Base-by-base conservation (phyloP, 257 asterid genomes). In the Jacaranda copaia region DNA sequence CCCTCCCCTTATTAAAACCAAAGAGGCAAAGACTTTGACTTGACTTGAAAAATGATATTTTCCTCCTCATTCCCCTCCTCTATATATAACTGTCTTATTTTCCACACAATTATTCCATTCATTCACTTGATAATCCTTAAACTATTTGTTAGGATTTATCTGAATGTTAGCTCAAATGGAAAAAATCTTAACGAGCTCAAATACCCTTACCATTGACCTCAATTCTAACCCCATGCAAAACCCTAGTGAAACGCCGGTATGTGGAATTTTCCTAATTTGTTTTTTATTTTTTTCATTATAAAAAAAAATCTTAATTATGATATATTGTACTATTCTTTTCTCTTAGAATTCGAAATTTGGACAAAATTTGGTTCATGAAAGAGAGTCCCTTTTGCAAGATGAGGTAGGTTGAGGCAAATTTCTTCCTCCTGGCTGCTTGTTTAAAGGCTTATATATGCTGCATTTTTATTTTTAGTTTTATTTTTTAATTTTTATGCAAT, bases 211-310 rank as follows among this genome's bases (percentile, higher is more conserved):
- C 14, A 83, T 83, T 80, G 87, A 83, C 61, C 80, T 83, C 82
- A 83, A 83, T 73, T 12, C 74, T 18, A 57, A 76, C 6, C 86
- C 86, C 72, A 61, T 57, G 59, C 83, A 82, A 38, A 75, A 79
- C 62, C 73, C 79, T 58, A 49, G 0, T 59, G 70, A 79, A 51
- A 40, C 58, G 48, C 52, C 53, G 83, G 86, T 82, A 82, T 0
- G 56, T 13, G 1, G 45, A 55, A 35, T 39, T 48, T 45, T 6
- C 35, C 64, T 38, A 15, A 36, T 1, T 6, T 48, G 58, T 25
- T 1, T 55, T 13, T 5, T 38, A 5, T 5, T 62, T 10, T 3
- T 36, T 32, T 20, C 4, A 5, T 61, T 36, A 14, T 36, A 48
- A 48, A 48, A 48, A 8, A 1, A 1, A 8, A 48, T 9, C 1